These are phyloP conservation scores for Taphrina wiesneri DNA, from an alignment of 1,139 yeast genomes.

Conservation along the genomic window DNA sequence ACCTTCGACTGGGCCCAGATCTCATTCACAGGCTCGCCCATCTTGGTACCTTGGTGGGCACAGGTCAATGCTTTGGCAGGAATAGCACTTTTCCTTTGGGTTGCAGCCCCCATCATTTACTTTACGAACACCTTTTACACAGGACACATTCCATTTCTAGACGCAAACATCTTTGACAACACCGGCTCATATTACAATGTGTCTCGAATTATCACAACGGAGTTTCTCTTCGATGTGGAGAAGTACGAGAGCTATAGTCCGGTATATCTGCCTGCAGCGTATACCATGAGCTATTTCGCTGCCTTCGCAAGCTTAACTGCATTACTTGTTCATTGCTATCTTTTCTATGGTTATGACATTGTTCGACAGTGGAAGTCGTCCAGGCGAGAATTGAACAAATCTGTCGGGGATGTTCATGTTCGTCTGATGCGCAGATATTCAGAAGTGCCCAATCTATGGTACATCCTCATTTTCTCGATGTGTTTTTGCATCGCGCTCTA, in stretches of 20 bases:
- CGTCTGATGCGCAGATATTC: conserved; percentile 61
- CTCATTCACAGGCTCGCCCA: conserved; percentile 59
- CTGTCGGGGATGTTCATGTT: conserved; percentile 60
- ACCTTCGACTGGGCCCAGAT: conserved; percentile 63
- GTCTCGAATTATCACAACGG: conserved; percentile 52
- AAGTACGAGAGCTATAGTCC: conserved; percentile 62
- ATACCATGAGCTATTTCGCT: conserved; percentile 60
- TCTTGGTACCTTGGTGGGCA: conserved; percentile 63
- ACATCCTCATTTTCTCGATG: conserved; percentile 51
- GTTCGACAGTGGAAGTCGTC: conserved; percentile 45
- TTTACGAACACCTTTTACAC: conserved; percentile 56
- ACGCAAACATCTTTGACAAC: conserved; percentile 54
- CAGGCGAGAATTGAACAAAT: conserved; percentile 1
- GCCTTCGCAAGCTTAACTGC: conserved; percentile 62
- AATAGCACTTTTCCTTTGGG: conserved; percentile 41
- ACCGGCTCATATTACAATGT: conserved; percentile 51
- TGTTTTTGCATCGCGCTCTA: conserved; percentile 56
- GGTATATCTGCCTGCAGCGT: conserved; percentile 62
- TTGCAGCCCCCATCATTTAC: conserved; percentile 53
- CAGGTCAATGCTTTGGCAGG: conserved; percentile 55
- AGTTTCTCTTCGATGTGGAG: conserved; percentile 52
- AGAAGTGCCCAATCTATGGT: conserved; percentile 73
- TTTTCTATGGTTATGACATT: conserved; percentile 61
- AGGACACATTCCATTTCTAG: conserved; percentile 38
- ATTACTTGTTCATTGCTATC: conserved; percentile 56